These are phyloP conservation scores for Cylindrodendrum hubeiense DNA, from an alignment of 2,329 filamentous ascomycete species.

Conservation along the genomic window DNA sequence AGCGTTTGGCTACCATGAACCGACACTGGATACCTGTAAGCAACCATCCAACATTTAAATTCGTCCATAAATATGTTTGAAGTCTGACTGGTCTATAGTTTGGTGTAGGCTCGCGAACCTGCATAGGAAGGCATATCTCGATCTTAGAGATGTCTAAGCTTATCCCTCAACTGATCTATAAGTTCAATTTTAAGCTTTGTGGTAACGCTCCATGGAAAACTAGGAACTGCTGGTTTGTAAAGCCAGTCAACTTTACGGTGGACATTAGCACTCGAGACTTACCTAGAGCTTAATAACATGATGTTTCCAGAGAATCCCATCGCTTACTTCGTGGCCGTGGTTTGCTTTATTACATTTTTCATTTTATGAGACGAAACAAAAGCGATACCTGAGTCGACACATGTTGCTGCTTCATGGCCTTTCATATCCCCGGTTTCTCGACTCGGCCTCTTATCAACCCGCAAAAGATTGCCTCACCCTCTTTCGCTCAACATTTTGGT, in stretches of 20 bases:
- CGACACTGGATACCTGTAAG: neutral
- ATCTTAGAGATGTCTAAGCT: neutral
- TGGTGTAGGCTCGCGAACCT: neutral
- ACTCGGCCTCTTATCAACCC: too few relatives aligned
- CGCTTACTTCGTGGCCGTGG: too few relatives aligned
- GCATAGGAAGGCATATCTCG: neutral
- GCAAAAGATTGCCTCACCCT: too few relatives aligned
- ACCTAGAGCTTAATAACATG: too few relatives aligned
- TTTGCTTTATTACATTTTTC: too few relatives aligned
- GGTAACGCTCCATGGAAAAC: neutral
- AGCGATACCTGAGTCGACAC: too few relatives aligned
- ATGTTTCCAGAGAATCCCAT: too few relatives aligned
- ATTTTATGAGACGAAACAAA: too few relatives aligned
- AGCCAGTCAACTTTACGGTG: neutral
- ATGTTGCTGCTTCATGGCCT: too few relatives aligned
- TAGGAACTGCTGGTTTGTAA: constrained; percentile 4
- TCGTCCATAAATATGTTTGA: neutral
- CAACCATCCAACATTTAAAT: neutral
- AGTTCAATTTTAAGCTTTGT: neutral
- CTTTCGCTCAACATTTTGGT: too few relatives aligned
- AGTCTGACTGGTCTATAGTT: neutral
- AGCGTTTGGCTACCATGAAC: neutral
- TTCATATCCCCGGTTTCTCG: too few relatives aligned
- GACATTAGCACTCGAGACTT: neutral
- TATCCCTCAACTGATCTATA: neutral